These are phyloP conservation scores for Botrytis paeoniae DNA, from an alignment of 2,329 filamentous ascomycete species.

Conservation along the genomic window DNA sequence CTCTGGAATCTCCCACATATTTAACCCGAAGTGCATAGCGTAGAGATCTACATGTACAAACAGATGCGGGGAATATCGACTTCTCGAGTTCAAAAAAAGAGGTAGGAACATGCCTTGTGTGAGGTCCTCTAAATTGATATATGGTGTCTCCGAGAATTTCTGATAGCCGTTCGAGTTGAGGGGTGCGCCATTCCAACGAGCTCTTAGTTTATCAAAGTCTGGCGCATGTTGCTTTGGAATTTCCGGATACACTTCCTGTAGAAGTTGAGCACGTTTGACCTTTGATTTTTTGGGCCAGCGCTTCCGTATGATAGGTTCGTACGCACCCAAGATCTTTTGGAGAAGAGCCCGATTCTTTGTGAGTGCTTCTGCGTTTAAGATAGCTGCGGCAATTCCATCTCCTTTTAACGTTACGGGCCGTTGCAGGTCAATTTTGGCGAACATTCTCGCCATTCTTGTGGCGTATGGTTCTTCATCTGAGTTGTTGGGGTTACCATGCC, in stretches of 20 bases:
- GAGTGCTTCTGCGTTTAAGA: neutral
- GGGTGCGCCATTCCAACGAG: neutral
- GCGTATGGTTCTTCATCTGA: too few relatives aligned
- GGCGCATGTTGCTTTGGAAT: neutral
- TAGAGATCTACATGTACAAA: neutral
- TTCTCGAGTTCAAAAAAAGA: neutral
- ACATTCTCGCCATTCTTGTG: neutral
- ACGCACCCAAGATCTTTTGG: neutral
- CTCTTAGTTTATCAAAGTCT: neutral
- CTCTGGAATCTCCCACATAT: neutral
- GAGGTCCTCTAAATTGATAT: neutral
- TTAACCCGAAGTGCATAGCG: neutral
- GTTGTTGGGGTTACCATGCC: rapidly evolving
- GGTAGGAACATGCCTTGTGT: neutral
- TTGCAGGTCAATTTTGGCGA: neutral
- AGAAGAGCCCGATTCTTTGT: neutral
- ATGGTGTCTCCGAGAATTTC: neutral
- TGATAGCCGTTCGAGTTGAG: neutral
- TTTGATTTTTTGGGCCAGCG: neutral
- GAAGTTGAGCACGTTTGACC: neutral
- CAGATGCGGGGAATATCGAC: neutral
- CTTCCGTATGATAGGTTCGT: neutral
- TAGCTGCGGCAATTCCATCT: neutral
- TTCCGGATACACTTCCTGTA: neutral
- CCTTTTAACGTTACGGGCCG: neutral